A percentile compares a stretch with the other conserved stretches of the same genome.
These are phyloP conservation scores for Wallacemonas sp. DNA, from an alignment of 208 protist genomes.

Conservation along the genomic window DNA sequence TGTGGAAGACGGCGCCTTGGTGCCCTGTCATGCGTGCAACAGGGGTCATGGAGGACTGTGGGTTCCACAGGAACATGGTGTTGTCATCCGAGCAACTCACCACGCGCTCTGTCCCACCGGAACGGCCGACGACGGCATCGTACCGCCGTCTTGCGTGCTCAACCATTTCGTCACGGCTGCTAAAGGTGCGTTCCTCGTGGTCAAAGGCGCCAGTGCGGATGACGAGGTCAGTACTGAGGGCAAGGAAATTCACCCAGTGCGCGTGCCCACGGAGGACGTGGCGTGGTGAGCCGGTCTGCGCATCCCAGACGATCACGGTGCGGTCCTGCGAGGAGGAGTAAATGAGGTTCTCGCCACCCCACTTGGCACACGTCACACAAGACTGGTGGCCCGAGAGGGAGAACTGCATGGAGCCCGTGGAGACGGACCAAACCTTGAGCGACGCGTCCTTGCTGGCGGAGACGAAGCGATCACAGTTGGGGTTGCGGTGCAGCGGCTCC, in stretches of 20 bases:
- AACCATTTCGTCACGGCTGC: constrained; percentile 46
- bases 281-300: constrained; percentile 58
- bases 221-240: constrained; percentile 97
- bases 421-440: constrained; percentile 89
- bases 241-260: constrained; percentile 99
- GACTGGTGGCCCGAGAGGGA: constrained; percentile 95
- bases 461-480: constrained; percentile 81
- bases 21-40: constrained; percentile 94
- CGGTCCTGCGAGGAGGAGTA: constrained; percentile 97
- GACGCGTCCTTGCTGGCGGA: constrained; percentile 94
- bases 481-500: constrained; percentile 95
- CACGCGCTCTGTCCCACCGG: constrained; percentile 85
- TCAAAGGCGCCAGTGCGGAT: constrained; percentile 96
- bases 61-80: constrained; percentile 98
- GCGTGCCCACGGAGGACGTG: constrained; percentile 95
- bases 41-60: constrained; percentile 77
- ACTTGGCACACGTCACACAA: constrained; percentile 96
- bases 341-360: constrained; percentile 94
- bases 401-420: constrained; percentile 58
- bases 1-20: constrained; percentile 94
- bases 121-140: constrained; percentile 71
- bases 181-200: constrained; percentile 84
- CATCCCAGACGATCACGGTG: constrained; percentile 96
- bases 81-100: constrained; percentile 97
- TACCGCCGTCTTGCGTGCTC: constrained; percentile 79